Base-by-base conservation (phyloP, 192 early-diverging fungal genomes). In the Chytriomyces hyalinus region DNA sequence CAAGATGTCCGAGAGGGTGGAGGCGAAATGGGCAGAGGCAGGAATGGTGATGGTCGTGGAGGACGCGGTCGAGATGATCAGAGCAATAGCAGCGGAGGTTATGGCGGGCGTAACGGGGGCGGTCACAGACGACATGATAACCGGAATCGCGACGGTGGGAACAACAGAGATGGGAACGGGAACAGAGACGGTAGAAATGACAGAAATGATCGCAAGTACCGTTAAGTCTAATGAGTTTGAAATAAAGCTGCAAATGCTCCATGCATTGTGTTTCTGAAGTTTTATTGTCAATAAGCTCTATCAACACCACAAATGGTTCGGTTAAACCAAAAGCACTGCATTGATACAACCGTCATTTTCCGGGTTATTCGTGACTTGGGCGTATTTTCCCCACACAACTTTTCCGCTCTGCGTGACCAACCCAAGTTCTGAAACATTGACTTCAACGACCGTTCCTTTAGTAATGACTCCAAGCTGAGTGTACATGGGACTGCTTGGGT, bases 381-480 rank as follows among this genome's bases (percentile, higher is more conserved):
- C 85, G 66, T 85, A 87, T 62, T 85, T 84, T 73, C 97, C 96
- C 97, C 97, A 99, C 7, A 99, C 95, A 75, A 99, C 96, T 87
- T 99, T 99, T 61, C 97, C 96, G 76, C 91, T 88, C 65, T 94
- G 96, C 50, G 96, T 99, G 6, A 99, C 96, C 65, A 99, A 85
- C 65, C 97, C 97, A 63, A 99, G 87, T 84, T 98, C 97, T 61
- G 91, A 92, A 3, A 98, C 95, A 78, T 96, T 97, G 50, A 91
- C 94, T 83, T 99, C 97, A 61, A 99, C 91, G 43, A 99, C 90
- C 5, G 96, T 98, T 80, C 97, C 97, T 87, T 98, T 99, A 68
- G 97, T 99, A 63, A 99, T 91, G 22, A 99, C 97, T 75, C 97
- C 96, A 22, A 99, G 84, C 83, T 95, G 94, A 8, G 97, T 98